These are phyloP conservation scores for Salix brachista DNA, from an alignment of 345 rosid species.

Conservation along the genomic window DNA sequence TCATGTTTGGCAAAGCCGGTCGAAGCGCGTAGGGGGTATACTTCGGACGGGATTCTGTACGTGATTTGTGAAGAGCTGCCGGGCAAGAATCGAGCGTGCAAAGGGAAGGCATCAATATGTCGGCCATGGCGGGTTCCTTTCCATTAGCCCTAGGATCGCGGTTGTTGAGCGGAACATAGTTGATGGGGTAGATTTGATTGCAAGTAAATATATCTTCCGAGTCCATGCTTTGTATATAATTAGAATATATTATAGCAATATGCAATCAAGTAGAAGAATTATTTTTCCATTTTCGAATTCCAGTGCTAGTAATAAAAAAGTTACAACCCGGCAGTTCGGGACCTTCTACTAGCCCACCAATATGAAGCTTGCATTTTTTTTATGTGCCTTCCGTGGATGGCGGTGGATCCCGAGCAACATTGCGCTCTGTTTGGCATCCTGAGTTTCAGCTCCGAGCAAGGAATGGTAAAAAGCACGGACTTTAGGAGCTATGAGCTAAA, in stretches of 20 bases:
- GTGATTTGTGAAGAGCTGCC: background rate
- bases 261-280: no score
- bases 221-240: no score
- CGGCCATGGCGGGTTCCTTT: background rate
- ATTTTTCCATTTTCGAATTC: no score
- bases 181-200: background rate
- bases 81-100: background rate
- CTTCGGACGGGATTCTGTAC: background rate
- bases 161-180: background rate
- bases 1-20: background rate
- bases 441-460: background rate
- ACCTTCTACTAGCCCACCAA: background rate
- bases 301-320: no score
- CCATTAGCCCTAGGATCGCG: background rate
- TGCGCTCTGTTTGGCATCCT: background rate
- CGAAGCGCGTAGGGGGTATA: background rate
- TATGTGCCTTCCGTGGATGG: background rate
- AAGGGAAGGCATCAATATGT: background rate
- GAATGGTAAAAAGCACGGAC: background rate
- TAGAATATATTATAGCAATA: no score
- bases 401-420: background rate
- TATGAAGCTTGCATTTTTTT: slow-evolving; percentile 3
- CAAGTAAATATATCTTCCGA: background rate
- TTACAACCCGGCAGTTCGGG: background rate
- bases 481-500: background rate